phyloP scores from a whole-genome alignment of 108 stramenopile genomes.

The Cafeteria roenbergensis region DNA sequence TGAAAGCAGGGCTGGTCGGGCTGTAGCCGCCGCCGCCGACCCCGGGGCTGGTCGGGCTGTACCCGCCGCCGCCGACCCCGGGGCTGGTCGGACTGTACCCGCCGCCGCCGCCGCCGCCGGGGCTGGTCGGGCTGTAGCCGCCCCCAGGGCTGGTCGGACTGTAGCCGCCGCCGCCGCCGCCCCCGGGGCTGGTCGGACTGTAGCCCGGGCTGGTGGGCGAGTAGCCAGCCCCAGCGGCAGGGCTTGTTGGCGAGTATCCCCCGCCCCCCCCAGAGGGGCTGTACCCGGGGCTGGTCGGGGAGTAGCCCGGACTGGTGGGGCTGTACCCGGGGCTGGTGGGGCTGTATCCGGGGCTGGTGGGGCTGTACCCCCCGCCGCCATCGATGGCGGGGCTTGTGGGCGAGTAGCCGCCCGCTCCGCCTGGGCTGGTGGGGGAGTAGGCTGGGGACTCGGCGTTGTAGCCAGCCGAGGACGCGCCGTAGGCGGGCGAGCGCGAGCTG shows the following conservation, averaged over 20 bases:
- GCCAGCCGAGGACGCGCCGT: conserved; percentile 4
- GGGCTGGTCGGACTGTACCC: neutral
- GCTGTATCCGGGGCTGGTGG: conserved; percentile 27
- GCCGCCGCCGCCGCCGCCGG: conserved; percentile 13
- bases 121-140: conserved; percentile 23
- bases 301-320: conserved; percentile 35
- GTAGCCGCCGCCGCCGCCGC: conserved; percentile 51
- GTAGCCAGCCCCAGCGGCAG: conserved; percentile 42
- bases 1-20: conserved; percentile 1
- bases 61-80: neutral
- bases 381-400: conserved; percentile 13
- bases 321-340: conserved; percentile 15
- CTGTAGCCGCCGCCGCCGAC: neutral
- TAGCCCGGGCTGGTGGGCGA: conserved; percentile 60
- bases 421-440: conserved; percentile 19
- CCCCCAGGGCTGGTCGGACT: conserved; percentile 69
- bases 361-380: conserved; percentile 20
- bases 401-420: neutral
- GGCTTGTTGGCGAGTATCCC: conserved; percentile 28
- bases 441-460: conserved; percentile 14
- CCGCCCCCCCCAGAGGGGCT: conserved; percentile 23
- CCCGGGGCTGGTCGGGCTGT: conserved; percentile 14
- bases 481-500: too few relatives aligned
- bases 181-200: conserved; percentile 63
- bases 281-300: conserved; percentile 25